phyloP scores from a whole-genome alignment of 129 eudicot genomes.

The Sambucus nigra region DNA sequence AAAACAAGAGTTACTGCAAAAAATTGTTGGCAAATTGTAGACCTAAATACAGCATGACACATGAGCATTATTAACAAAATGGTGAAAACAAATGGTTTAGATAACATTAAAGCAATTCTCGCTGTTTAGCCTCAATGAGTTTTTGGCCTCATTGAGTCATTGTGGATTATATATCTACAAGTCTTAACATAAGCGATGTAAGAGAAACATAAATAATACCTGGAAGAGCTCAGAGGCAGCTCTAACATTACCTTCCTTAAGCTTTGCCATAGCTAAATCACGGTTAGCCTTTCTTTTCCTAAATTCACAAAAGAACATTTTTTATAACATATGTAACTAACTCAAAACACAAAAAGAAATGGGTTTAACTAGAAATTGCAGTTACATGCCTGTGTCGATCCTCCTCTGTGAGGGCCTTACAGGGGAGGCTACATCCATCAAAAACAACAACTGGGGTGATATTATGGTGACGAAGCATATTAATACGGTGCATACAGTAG shows the following conservation, averaged over 20 bases:
- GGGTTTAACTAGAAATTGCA: neutral
- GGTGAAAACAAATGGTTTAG: too few relatives aligned
- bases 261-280: slow-evolving; percentile 69
- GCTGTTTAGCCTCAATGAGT: too few relatives aligned
- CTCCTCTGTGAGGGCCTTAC: slow-evolving; percentile 58
- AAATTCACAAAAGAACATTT: neutral
- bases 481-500: slow-evolving; percentile 74
- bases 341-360: neutral
- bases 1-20: too few relatives aligned
- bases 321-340: neutral
- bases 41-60: too few relatives aligned
- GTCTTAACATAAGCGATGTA: neutral
- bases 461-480: slow-evolving; percentile 59
- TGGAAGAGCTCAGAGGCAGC: slow-evolving; percentile 81
- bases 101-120: neutral
- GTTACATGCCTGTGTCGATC: slow-evolving; percentile 45
- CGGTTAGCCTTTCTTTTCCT: slow-evolving; percentile 56
- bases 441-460: slow-evolving; percentile 81
- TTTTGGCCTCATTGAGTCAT: too few relatives aligned
- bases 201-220: slow-evolving; percentile 24
- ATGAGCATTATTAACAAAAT: too few relatives aligned
- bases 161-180: neutral
- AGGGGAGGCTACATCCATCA: slow-evolving; percentile 72
- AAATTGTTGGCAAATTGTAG: too few relatives aligned
- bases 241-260: slow-evolving; percentile 53